Evolutionary conservation across 2,329 filamentous ascomycete species (phyloP).

Genomic region (Penicillium sp.): DNA sequence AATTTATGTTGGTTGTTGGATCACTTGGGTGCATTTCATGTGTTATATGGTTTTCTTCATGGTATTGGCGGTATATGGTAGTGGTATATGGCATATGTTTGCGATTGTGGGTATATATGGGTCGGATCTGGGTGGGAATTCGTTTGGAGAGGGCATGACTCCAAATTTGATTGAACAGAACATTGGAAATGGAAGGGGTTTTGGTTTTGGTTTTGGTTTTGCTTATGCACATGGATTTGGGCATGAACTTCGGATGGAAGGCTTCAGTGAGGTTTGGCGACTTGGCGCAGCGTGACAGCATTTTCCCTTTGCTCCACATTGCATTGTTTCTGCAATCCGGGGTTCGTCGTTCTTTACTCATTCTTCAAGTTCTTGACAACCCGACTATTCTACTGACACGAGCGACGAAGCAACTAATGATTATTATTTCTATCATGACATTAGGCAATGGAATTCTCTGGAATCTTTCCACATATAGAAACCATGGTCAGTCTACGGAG

Average conservation of each 20-base stretch:
- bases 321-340: neutral
- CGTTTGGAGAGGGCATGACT: neutral
- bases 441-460: neutral
- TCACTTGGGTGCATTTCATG: neutral
- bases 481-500: too few species aligned
- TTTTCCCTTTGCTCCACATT: neutral
- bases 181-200: neutral
- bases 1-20: neutral
- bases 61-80: too few species aligned
- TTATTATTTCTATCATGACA: neutral
- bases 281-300: neutral
- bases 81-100: too few species aligned
- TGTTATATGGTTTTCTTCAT: neutral
- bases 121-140: neutral
- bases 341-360: neutral
- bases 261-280: neutral
- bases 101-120: neutral
- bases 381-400: constrained; percentile 11
- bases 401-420: constrained; percentile 10
- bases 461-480: neutral
- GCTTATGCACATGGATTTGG: neutral
- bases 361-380: neutral
- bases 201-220: neutral
- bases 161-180: neutral
- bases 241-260: neutral